Evolutionary conservation across 441 rosid genomes (phyloP).

Genomic region (Brassica balearica): DNA sequence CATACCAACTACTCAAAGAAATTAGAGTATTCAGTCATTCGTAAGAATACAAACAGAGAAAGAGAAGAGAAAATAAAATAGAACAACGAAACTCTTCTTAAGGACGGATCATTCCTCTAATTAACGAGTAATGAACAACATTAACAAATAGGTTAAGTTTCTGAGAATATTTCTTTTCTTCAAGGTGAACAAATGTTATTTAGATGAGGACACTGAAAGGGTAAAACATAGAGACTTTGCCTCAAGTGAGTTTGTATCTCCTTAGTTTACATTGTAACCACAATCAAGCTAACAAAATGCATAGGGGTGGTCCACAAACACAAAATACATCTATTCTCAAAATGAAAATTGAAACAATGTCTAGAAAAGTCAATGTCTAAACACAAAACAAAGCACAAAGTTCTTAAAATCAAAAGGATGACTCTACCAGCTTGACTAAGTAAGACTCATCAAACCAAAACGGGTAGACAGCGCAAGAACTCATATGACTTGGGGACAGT

Average conservation of each 20-base stretch:
- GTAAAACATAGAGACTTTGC: background rate
- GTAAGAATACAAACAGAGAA: background rate
- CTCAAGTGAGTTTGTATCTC: background rate
- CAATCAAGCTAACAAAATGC: background rate
- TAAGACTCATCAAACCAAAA: background rate
- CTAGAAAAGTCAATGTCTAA: background rate
- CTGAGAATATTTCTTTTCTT: background rate
- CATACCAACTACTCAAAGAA: too few species aligned
- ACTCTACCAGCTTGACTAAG: background rate
- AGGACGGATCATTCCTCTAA: background rate
- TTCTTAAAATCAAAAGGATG: background rate
- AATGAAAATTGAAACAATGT: background rate
- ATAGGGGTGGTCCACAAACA: background rate
- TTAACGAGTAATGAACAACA: background rate
- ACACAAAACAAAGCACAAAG: constrained; percentile 1
- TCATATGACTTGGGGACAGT: constrained; percentile 15
- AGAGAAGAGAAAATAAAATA: background rate
- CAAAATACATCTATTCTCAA: background rate
- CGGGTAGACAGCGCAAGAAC: background rate
- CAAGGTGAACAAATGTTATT: background rate
- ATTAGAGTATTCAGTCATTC: too few species aligned
- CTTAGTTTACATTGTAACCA: background rate
- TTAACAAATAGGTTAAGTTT: background rate
- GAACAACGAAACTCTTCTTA: background rate
- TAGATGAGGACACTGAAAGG: background rate